Conservation (phyloP, 2,329 filamentous ascomycete species). For the Hymenotorrendiella dingleyae region DNA sequence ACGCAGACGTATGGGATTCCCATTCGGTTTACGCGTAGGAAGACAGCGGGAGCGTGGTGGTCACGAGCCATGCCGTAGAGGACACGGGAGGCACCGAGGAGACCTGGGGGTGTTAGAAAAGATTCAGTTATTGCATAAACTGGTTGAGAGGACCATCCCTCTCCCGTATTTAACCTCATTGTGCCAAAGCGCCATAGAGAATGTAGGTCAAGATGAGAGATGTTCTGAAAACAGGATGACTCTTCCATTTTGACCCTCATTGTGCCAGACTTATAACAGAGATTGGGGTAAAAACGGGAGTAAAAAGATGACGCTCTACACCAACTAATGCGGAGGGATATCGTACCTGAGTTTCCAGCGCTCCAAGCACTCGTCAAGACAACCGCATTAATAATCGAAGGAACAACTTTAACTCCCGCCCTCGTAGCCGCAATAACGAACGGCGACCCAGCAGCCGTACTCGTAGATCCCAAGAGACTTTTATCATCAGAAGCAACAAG, state of each 20-base stretch:
- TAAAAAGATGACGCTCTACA: not conserved
- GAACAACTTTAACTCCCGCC: slow-evolving; percentile 62
- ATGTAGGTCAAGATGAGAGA: no score
- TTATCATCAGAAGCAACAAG: slow-evolving; percentile 49
- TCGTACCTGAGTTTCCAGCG: slow-evolving; percentile 53
- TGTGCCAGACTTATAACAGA: not conserved
- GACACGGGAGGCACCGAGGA: slow-evolving; percentile 53
- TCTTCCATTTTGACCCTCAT: no score
- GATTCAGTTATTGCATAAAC: no score
- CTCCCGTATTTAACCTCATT: no score
- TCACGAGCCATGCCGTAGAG: slow-evolving; percentile 55
- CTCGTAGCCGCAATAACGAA: slow-evolving; percentile 68
- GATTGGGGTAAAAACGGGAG: not conserved
- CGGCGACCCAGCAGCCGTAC: slow-evolving; percentile 47
- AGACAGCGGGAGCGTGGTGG: slow-evolving; percentile 47
- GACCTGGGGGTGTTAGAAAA: slow-evolving; percentile 28
- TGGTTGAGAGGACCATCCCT: no score
- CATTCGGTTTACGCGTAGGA: slow-evolving; percentile 48
- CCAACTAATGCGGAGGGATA: no score
- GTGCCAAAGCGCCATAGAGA: no score
- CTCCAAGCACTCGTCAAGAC: slow-evolving; percentile 69
- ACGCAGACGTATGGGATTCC: slow-evolving; percentile 53
- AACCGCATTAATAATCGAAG: slow-evolving; percentile 70
- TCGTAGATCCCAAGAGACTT: slow-evolving; percentile 33
- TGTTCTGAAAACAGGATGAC: no score